Evolutionary conservation across 768 basidiomycete genomes (phyloP), one percentile per base, ranked within the genome.

Genomic region (Lyophyllum decastes): DNA sequence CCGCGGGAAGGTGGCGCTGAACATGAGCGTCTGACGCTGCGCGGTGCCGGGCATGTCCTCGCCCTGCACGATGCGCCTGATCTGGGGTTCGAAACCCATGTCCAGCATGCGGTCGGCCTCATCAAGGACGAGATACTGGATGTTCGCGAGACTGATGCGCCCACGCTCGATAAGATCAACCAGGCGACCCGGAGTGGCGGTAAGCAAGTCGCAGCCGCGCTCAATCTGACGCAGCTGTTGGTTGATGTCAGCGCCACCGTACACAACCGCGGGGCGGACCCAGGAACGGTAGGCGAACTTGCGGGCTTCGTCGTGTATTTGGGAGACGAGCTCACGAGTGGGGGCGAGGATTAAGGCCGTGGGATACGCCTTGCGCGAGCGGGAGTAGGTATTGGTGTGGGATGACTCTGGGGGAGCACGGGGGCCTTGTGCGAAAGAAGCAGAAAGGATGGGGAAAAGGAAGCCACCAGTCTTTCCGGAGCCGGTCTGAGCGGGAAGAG

Each of bases 61-160:
- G 65, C 92, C 92, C 74, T 99, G 93, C 19, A 99, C 97, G 70
- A 99, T 99, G 30, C 94, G 85, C 62, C 97, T 86, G 69, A 99
- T 99, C 77, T 98, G 97, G 55, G 97, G 97, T 76, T 99, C 97
- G 82, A 99, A 99, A 89, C 97, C 97, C 97, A 99, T 99, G 80
- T 99, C 97, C 69, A 99, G 85, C 97, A 99, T 99, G 68, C 97
- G 92, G 81, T 99, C 97, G 60, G 97, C 97, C 78, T 99, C 97
- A 68, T 99, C 97, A 54, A 99, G 89, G 25, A 99, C 97, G 57
- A 99, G 89, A 75, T 97, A 98, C 67, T 93, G 90, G 79, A 99
- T 89, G 76, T 98, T 98, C 64, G 93, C 86, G 60, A 99, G 84
- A 69, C 91, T 94, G 81, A 99, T 98, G 58, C 92, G 86, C 12